Evolutionary conservation across 495 filamentous ascomycete genomes (phyloP).

Genomic region (Astrothelium subdiscretum): DNA sequence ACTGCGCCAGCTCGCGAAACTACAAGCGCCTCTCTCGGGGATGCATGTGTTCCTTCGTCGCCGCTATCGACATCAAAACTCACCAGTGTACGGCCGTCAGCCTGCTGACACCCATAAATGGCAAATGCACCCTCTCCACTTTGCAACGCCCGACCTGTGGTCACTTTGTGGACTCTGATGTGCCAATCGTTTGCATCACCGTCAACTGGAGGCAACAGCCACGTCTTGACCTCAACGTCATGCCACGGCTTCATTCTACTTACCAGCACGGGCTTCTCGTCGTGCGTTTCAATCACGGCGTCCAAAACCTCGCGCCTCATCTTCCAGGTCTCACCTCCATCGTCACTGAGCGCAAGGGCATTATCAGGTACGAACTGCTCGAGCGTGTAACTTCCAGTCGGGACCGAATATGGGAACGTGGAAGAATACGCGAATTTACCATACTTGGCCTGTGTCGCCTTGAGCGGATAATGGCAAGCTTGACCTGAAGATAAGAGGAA

Average conservation of each 20-base stretch:
- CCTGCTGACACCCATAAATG: slow-evolving; percentile 48
- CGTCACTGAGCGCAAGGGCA: slow-evolving; percentile 64
- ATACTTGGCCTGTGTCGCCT: slow-evolving; percentile 71
- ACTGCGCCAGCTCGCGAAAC: slow-evolving; percentile 56
- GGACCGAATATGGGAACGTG: slow-evolving; percentile 64
- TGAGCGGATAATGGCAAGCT: slow-evolving; percentile 67
- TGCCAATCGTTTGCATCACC: slow-evolving; percentile 50
- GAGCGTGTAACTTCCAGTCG: slow-evolving; percentile 60
- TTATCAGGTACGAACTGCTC: slow-evolving; percentile 66
- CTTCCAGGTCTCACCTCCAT: slow-evolving; percentile 71
- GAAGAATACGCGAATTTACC: slow-evolving; percentile 66
- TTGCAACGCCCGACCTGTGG: slow-evolving; percentile 45
- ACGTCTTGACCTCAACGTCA: slow-evolving; percentile 53
- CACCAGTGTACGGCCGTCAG: slow-evolving; percentile 43
- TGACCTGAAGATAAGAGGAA: slow-evolving; percentile 66
- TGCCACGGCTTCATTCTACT: slow-evolving; percentile 56
- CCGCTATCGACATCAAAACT: slow-evolving; percentile 37
- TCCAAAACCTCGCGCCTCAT: slow-evolving; percentile 50
- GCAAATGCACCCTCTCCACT: slow-evolving; percentile 62
- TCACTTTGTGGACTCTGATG: slow-evolving; percentile 50
- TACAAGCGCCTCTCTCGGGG: slow-evolving; percentile 42
- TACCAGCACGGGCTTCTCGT: slow-evolving; percentile 43
- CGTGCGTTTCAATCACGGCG: slow-evolving; percentile 42
- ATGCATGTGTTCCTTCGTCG: slow-evolving; percentile 45
- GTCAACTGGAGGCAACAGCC: slow-evolving; percentile 46